Evolutionary conservation across 2,329 filamentous ascomycete genomes (phyloP).

Genomic region (Fusarium xyrophilum): DNA sequence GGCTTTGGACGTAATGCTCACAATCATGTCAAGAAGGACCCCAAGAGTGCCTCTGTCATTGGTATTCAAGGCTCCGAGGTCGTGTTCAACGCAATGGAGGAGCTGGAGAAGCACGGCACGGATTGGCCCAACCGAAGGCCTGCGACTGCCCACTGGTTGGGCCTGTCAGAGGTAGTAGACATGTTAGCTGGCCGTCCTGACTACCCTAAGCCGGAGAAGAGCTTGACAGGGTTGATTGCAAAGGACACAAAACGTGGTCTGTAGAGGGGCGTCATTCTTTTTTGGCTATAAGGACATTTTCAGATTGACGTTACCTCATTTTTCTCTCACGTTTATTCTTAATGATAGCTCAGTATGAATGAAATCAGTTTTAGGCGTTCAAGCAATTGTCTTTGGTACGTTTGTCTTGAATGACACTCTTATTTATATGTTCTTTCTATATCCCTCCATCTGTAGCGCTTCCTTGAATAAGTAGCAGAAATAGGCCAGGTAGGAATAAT

Average conservation of each 20-base stretch:
- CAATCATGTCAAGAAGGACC: slow-evolving; percentile 74
- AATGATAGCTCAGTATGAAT: slow-evolving; percentile 32
- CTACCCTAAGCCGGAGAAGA: slow-evolving; percentile 58
- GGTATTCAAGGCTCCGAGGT: slow-evolving; percentile 91
- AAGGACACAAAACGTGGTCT: slow-evolving; percentile 68
- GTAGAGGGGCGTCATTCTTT: slow-evolving; percentile 11
- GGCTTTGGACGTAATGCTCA: slow-evolving; percentile 70
- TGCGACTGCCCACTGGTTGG: slow-evolving; percentile 83
- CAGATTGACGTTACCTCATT: slow-evolving; percentile 10
- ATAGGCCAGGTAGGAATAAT: background rate
- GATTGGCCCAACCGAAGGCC: slow-evolving; percentile 93
- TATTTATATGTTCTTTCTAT: background rate
- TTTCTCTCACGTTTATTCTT: slow-evolving; percentile 28
- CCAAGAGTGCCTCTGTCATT: slow-evolving; percentile 80
- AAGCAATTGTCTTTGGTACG: background rate
- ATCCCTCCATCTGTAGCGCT: background rate
- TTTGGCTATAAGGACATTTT: slow-evolving; percentile 15
- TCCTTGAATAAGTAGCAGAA: background rate
- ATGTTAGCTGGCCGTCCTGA: slow-evolving; percentile 76
- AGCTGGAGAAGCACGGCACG: slow-evolving; percentile 82
- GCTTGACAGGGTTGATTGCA: slow-evolving; percentile 59
- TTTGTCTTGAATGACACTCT: background rate
- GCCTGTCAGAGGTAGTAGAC: slow-evolving; percentile 81
- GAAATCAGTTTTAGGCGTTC: slow-evolving; percentile 25
- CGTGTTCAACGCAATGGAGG: slow-evolving; percentile 82